Percentiles rank a stretch among this genome's conserved stretches.
Evolutionary conservation across 768 basidiomycete species (phyloP).

Genomic region (Pisolithus albus): DNA sequence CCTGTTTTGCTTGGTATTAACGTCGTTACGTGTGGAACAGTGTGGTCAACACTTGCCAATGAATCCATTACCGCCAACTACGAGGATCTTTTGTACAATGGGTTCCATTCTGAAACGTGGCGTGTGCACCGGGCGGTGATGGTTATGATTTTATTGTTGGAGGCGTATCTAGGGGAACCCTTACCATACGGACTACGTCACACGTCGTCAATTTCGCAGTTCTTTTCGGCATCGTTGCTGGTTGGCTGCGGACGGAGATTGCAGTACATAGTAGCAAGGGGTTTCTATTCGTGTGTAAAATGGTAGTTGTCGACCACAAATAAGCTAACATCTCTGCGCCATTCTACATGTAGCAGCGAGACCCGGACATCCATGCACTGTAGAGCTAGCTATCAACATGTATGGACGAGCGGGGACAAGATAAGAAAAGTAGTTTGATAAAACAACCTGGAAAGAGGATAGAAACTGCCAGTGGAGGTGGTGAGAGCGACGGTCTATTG

Average conservation of each 20-base stretch:
- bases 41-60: conserved; percentile 50
- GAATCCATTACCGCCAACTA: conserved; percentile 98
- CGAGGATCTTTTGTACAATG: conserved; percentile 62
- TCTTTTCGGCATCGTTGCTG: not conserved
- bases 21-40: not conserved
- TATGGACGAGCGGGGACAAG: conserved; percentile 1
- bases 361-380: conserved; percentile 1
- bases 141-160: not conserved
- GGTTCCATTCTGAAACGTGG: conserved; percentile 12
- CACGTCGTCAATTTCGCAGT: not conserved
- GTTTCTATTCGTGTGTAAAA: not conserved
- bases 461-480: conserved; percentile 12
- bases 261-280: not conserved
- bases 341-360: conserved; percentile 7
- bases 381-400: conserved; percentile 9
- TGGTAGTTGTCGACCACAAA: not conserved
- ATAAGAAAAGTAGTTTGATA: not conserved
- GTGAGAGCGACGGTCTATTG: conserved; percentile 22
- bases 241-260: not conserved
- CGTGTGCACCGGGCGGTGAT: not conserved
- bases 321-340: conserved; percentile 7
- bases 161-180: not conserved
- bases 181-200: too few species aligned
- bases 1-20: conserved; percentile 48
- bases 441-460: conserved; percentile 1